Evolutionary conservation across 768 basidiomycete genomes (phyloP), one percentile per base, ranked within the genome.

Genomic region (Phanerochaete sordida): DNA sequence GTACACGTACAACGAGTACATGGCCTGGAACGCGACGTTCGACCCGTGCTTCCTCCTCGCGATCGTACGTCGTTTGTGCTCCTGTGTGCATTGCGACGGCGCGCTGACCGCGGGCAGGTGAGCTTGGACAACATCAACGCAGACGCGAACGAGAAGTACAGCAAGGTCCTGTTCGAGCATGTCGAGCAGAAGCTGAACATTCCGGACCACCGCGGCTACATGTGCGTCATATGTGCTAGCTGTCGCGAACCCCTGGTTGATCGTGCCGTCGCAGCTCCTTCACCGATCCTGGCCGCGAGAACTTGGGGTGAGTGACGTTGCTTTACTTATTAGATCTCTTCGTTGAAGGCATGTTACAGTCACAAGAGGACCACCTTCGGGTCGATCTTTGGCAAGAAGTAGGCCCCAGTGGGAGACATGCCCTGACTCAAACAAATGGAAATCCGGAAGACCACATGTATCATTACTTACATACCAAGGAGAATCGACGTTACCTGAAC

Each of bases 41-140:
- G 87, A 88, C 16, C 88, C 88, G 21, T 84, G 87, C 3, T 81
- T 87, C 71, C 74, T 80, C 52, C 72, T 90, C 56, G 72, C 69
- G 48, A 73, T 87, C 60, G 89, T 90, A 60, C 56, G 87, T 76
- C n/a, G 44, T n/a, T 31, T 35, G 4, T 24, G 21, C 23, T 13
- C 23, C 16, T 21, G 45, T n/a, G 28, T 23, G 49, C 64, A 33
- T 39, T 37, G 31, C 31, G 28, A n/a, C 7, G n/a, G 33, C 31
- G 2, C 21, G 19, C 4, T 30, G 24, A 50, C 46, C 39, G 16
- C 33, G 21, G 48, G 27, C 59, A 90, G 88, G 75, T 71, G 45
- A 84, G 81, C 67, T 71, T 90, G 69, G 82, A 78, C 65, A 85
- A 85, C 65, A 72, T 85, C 58, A 79, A 73, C 46, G 74, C 78